Evolutionary conservation across 169 alveolate species (phyloP), one percentile per base, ranked within the genome.

Genomic region (Plasmodium yoelii): DNA sequence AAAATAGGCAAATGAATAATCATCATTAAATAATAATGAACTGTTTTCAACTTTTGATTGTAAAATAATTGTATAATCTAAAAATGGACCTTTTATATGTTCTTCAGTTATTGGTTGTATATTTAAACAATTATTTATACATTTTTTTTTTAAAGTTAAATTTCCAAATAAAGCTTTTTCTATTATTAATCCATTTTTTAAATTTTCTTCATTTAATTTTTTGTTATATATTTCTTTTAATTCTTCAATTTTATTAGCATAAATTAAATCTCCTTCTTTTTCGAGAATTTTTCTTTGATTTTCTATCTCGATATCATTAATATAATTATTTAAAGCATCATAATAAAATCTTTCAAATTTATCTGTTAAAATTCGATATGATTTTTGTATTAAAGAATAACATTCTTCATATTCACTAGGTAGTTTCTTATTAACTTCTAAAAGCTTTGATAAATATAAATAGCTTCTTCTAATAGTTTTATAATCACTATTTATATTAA

Each of bases 151-250:
- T 77, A 77, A 51, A 0, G 88, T 34, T 51, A 77, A 44, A 64
- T 77, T 65, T 26, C 88, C 88, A 77, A 63, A 77, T 63, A 77
- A 6, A 42, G 88, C 88, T 55, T 77, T 77, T 56, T 77, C 88
- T 63, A 77, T 77, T 12, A 77, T 64, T 64, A 77, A 42, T 18
- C 88, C 88, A 15, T 77, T 77, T 77, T 77, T 77, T 8, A 28
- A 9, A 1, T 64, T 18, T 56, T 77, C 88, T 28, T 77, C 71
- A 10, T 77, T 63, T 18, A 77, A n/a, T 64, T 77, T 77, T 28
- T 63, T 42, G 13, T 15, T 12, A 64, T 64, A 77, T 15, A 63
- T 19, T 26, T 51, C 64, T 46, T 77, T 64, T 64, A 77, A 28
- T 64, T 77, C 88, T 6, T 77, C 49, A 0, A 77, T 77, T 77